Conservation (phyloP, 2,329 filamentous ascomycete genomes). For the Aspergillus ochraceoroseus region DNA sequence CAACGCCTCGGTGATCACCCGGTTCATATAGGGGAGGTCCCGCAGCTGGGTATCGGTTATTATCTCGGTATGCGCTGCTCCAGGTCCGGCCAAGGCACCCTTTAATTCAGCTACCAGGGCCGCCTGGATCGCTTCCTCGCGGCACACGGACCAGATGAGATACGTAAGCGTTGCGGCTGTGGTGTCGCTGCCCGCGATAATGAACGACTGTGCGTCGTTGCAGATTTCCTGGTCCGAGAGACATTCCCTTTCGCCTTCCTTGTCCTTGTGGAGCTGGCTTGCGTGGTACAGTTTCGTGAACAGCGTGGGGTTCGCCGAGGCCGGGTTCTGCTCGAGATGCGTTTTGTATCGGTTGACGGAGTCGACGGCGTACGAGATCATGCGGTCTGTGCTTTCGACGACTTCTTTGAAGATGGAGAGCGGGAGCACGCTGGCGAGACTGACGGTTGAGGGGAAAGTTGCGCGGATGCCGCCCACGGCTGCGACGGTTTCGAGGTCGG, state of each 20-base stretch:
- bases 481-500: constrained; percentile 33
- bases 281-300: constrained; percentile 28
- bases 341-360: constrained; percentile 26
- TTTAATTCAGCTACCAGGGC: constrained; percentile 22
- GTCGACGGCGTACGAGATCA: constrained; percentile 23
- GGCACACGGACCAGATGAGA: constrained; percentile 25
- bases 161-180: constrained; percentile 51
- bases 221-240: constrained; percentile 36
- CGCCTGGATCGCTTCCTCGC: constrained; percentile 14
- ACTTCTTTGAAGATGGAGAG: constrained; percentile 23
- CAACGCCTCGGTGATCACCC: constrained; percentile 56
- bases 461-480: constrained; percentile 19
- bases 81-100: background rate
- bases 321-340: constrained; percentile 16
- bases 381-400: constrained; percentile 18
- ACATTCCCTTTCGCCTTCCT: constrained; percentile 19
- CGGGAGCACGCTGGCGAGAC: constrained; percentile 21
- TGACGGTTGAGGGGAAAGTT: constrained; percentile 25
- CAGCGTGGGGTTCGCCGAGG: constrained; percentile 22
- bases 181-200: constrained; percentile 52
- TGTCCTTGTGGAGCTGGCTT: background rate
- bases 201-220: constrained; percentile 43
- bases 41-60: constrained; percentile 44
- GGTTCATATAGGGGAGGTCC: constrained; percentile 50
- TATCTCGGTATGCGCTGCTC: background rate